phyloP scores from a whole-genome alignment of 192 early-diverging fungal species.

The Coemansia sp. region DNA sequence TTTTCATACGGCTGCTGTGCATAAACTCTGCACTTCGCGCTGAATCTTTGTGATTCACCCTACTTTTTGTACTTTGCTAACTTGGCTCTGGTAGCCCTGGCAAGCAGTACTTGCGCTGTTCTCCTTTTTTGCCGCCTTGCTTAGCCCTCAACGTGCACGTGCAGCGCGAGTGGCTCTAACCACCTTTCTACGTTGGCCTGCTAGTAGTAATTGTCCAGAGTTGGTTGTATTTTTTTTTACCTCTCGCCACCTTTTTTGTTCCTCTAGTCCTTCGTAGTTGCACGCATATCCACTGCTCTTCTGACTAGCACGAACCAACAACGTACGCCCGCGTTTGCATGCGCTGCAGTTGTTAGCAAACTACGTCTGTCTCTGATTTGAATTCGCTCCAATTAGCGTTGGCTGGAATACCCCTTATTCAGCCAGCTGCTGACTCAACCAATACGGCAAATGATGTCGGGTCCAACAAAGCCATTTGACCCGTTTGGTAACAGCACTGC shows the following conservation, averaged over 20 bases:
- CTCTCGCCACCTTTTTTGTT: background rate
- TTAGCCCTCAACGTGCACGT: background rate
- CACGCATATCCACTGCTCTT: background rate
- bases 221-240: constrained; percentile 5
- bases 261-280: background rate
- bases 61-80: background rate
- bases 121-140: background rate
- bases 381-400: constrained; percentile 2
- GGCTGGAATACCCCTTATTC: background rate
- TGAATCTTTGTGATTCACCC: background rate
- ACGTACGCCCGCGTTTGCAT: background rate
- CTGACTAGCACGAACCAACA: background rate
- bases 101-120: background rate
- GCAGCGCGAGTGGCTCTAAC: background rate
- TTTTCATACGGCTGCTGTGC: background rate
- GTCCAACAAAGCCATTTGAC: constrained; percentile 45
- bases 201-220: background rate
- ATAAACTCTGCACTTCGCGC: background rate
- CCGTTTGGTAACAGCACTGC: constrained; percentile 34
- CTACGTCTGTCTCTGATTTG: background rate
- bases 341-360: background rate
- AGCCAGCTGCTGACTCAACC: background rate
- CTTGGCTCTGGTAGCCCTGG: constrained; percentile 3
- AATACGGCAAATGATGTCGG: constrained; percentile 38
- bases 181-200: background rate